phyloP scores from a whole-genome alignment of 139 green algal genomes.

The Chlamydomonas urium region DNA sequence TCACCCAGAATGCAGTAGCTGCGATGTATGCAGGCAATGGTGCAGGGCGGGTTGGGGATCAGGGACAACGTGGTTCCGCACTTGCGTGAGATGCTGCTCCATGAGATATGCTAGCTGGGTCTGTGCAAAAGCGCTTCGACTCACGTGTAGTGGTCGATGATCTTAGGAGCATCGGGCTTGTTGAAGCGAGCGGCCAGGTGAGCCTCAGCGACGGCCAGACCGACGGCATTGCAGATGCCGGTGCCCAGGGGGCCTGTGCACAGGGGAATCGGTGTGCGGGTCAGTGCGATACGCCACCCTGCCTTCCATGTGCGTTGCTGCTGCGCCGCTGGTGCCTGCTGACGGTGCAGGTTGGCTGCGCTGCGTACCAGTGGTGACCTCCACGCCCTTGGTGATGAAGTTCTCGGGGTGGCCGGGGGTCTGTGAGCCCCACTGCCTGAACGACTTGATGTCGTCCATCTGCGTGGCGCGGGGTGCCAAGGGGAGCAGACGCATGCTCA shows the following conservation, averaged over 20 bases:
- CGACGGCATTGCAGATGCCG: constrained; percentile 95
- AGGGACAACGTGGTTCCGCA: too few species aligned
- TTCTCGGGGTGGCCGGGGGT: constrained; percentile 98
- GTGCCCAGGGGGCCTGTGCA: constrained; percentile 87
- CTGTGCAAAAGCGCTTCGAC: too few species aligned
- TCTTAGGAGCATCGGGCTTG: constrained; percentile 79
- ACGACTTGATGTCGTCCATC: constrained; percentile 94
- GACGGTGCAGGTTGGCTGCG: too few species aligned
- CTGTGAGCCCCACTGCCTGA: constrained; percentile 91
- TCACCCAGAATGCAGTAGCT: constrained; percentile 97
- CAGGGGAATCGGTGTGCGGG: neutral
- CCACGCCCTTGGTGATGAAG: constrained; percentile 91
- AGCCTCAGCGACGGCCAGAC: constrained; percentile 88
- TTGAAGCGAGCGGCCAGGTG: constrained; percentile 98
- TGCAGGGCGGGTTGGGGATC: too few species aligned
- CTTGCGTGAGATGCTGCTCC: too few species aligned
- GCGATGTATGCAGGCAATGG: too few species aligned
- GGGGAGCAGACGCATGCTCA: neutral
- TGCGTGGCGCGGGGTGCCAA: constrained; percentile 32
- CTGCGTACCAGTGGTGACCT: constrained; percentile 93
- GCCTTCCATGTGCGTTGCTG: neutral
- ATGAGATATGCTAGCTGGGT: too few species aligned
- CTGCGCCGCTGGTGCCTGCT: too few species aligned
- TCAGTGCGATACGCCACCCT: neutral
- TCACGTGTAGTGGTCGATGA: constrained; percentile 99